Evolutionary conservation across 2,329 filamentous ascomycete genomes (phyloP).

Genomic region (Chlorencoelia australis): DNA sequence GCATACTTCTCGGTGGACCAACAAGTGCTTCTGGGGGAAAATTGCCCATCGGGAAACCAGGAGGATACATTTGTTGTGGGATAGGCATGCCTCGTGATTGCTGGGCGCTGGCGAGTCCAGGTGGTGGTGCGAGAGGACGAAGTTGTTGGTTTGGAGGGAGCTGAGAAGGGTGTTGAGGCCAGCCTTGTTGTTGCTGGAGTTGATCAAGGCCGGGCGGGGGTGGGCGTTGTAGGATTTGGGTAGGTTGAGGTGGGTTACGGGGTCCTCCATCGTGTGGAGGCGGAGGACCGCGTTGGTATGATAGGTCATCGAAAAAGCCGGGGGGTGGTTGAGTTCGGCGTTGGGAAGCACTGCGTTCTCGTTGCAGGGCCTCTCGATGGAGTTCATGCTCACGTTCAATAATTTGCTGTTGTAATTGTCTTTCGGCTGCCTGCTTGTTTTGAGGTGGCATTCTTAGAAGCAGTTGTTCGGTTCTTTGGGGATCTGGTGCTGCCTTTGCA

Average conservation of each 20-base stretch:
- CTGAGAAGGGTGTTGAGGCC: conserved; percentile 17
- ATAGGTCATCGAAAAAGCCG: conserved; percentile 25
- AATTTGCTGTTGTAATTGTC: conserved; percentile 38
- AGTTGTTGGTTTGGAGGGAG: conserved; percentile 30
- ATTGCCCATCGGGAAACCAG: conserved; percentile 45
- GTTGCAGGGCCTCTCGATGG: conserved; percentile 21
- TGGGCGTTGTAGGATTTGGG: conserved; percentile 56
- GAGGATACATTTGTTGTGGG: conserved; percentile 47
- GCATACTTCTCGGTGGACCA: conserved; percentile 30
- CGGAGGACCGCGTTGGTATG: conserved; percentile 19
- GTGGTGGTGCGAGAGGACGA: conserved; percentile 45
- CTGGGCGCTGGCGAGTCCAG: conserved; percentile 38
- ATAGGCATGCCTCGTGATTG: conserved; percentile 34
- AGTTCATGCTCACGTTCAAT: conserved; percentile 30
- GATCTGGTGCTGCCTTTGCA: conserved; percentile 38
- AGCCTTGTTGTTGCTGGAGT: conserved; percentile 34
- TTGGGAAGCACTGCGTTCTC: conserved; percentile 23
- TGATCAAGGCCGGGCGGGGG: conserved; percentile 49
- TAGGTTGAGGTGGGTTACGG: conserved; percentile 39
- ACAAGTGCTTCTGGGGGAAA: conserved; percentile 38
- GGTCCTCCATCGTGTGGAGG: conserved; percentile 21
- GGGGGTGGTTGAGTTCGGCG: conserved; percentile 27
- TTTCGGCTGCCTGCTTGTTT: conserved; percentile 22
- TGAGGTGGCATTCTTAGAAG: conserved; percentile 36
- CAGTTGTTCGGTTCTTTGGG: conserved; percentile 41